Base-by-base conservation (phyloP, 495 filamentous ascomycete genomes). In the Hypoxylon subgilvum region DNA sequence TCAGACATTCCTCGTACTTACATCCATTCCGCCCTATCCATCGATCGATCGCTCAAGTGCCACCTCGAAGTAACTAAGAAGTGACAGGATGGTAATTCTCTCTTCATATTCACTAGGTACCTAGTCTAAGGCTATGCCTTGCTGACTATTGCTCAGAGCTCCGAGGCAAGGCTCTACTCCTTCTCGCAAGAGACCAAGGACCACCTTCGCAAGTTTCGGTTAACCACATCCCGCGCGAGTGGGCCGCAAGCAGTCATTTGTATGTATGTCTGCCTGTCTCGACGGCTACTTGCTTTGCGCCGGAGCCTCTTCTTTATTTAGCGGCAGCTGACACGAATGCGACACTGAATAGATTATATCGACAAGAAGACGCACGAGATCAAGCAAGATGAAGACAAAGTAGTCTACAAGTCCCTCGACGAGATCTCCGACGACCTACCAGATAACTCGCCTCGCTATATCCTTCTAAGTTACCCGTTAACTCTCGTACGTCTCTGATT, bases 211-310 rank as follows among this genome's bases (percentile, higher is more conserved):
- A 96, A 96, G 71, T 97, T 98, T 76, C 89, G 94, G 30, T 79
- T 98, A 7, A 82, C 86, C 8, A 97, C 94, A 5, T 96, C 92
- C 18, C 81, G 94, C 57, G 84, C 90, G n/a, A 91, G 86, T 63
- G 84, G 88, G 32, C 86, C 92, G 0, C 92, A 96, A 78, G 94
- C 92, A 50, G 82, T 93, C 61, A 92, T 98, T 54, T 97, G 94
- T 97, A 90, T 74, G 86, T 79, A 66, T 61, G 70, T 79, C 71
- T 40, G 47, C 39, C 45, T 57, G 43, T 58, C 46, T 41, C 19
- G 16, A 22, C 12, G 10, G 7, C 17, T 14, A 5, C 5, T 22
- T 30, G 9, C 8, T 19, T 6, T 17, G 28, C 16, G 13, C 9
- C 2, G 14, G 9, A 28, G 7, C 3, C 8, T 18, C 13, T 8